These are phyloP conservation scores for Hypoxylon cercidicola DNA, from an alignment of 495 filamentous ascomycete species.

Conservation along the genomic window DNA sequence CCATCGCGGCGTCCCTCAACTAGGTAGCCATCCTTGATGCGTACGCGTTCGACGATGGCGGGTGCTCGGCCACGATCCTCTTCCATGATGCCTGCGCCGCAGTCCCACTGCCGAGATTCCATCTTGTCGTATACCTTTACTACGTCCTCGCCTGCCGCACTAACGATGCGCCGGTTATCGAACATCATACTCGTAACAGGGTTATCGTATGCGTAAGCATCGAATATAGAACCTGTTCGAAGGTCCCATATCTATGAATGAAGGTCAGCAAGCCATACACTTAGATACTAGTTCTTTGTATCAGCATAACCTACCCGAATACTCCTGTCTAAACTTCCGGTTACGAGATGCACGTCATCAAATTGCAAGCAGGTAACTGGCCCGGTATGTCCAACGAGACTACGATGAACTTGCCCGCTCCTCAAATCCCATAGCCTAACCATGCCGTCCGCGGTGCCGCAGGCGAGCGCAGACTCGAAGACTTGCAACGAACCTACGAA, in stretches of 20 bases:
- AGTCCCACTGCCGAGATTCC: conserved; percentile 96
- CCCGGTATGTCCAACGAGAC: conserved; percentile 94
- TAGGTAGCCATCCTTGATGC: conserved; percentile 93
- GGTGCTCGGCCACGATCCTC: conserved; percentile 69
- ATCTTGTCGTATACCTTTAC: conserved; percentile 98
- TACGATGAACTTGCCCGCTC: conserved; percentile 95
- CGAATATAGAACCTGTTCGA: conserved; percentile 92
- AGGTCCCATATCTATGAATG: conserved; percentile 92
- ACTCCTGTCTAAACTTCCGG: conserved; percentile 91
- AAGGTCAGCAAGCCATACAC: conserved; percentile 13
- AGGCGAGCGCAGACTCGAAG: conserved; percentile 97
- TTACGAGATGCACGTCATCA: conserved; percentile 94
- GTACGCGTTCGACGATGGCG: conserved; percentile 83
- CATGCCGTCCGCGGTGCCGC: conserved; percentile 98
- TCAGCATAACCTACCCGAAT: conserved; percentile 79
- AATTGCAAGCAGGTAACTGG: conserved; percentile 96
- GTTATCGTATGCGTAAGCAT: conserved; percentile 95
- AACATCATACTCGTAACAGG: conserved; percentile 99
- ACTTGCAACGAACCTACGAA: conserved; percentile 97
- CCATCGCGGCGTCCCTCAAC: conserved; percentile 91
- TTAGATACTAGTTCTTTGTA: not conserved
- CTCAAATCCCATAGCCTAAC: conserved; percentile 96
- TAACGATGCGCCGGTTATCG: conserved; percentile 87
- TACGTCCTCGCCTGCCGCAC: conserved; percentile 89
- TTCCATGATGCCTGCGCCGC: conserved; percentile 78